phyloP scores from a whole-genome alignment of 2,329 filamentous ascomycete genomes.

The Cladorrhinum sp. region DNA sequence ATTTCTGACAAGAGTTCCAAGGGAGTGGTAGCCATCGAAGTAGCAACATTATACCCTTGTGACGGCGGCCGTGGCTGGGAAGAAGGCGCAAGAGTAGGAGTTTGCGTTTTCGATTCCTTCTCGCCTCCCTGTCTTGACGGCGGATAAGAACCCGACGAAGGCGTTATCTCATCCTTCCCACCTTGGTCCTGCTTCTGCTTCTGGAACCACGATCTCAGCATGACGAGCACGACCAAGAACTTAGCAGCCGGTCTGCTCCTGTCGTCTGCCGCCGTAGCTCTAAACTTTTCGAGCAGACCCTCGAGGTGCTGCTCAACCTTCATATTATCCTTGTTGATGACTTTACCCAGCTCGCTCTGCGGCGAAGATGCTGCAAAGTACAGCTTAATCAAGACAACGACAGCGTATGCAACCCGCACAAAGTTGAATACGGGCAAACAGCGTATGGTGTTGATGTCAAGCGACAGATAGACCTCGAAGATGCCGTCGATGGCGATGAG shows the following conservation, averaged over 20 bases:
- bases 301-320: constrained; percentile 65
- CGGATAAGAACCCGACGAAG: constrained; percentile 5
- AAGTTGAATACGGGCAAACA: constrained; percentile 68
- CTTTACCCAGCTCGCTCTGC: constrained; percentile 63
- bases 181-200: constrained; percentile 41
- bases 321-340: constrained; percentile 67
- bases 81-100: constrained; percentile 14
- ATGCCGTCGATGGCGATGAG: constrained; percentile 64
- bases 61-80: constrained; percentile 21
- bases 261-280: constrained; percentile 58
- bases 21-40: constrained; percentile 46
- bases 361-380: constrained; percentile 64
- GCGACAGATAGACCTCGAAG: constrained; percentile 60
- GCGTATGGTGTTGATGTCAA: constrained; percentile 58
- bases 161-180: not conserved
- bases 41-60: not conserved
- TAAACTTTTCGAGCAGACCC: constrained; percentile 65
- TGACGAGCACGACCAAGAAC: constrained; percentile 66
- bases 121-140: constrained; percentile 8
- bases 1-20: constrained; percentile 57
- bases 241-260: constrained; percentile 65
- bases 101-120: constrained; percentile 25
- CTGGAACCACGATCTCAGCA: constrained; percentile 69
- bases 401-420: constrained; percentile 68
- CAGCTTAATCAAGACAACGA: constrained; percentile 71